Evolutionary conservation across 2,329 filamentous ascomycete species (phyloP).

Genomic region (Tolypocladium sp.): DNA sequence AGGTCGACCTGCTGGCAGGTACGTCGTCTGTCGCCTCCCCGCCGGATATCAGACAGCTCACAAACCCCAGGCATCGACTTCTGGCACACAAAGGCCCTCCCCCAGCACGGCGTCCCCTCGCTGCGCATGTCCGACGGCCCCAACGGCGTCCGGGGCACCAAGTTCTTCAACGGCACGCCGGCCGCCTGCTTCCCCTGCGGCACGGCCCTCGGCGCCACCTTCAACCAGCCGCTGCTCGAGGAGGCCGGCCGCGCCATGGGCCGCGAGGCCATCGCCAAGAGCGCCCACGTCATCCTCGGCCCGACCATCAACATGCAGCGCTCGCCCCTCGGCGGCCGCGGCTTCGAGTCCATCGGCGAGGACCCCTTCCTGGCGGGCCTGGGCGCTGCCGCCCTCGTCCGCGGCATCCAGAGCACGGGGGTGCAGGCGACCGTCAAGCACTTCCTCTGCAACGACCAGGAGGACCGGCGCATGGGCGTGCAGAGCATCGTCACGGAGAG

Average conservation of each 20-base stretch:
- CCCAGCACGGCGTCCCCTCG: slow-evolving; percentile 51
- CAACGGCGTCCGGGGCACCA: slow-evolving; percentile 58
- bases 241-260: slow-evolving; percentile 42
- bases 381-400: slow-evolving; percentile 42
- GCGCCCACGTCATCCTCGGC: slow-evolving; percentile 48
- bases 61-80: slow-evolving; percentile 49
- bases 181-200: slow-evolving; percentile 55
- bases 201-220: slow-evolving; percentile 48
- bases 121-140: slow-evolving; percentile 60
- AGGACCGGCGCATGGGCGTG: slow-evolving; percentile 47
- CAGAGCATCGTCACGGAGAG: slow-evolving; percentile 45
- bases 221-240: slow-evolving; percentile 43
- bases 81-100: slow-evolving; percentile 57
- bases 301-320: slow-evolving; percentile 57
- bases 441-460: slow-evolving; percentile 54
- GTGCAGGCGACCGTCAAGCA: slow-evolving; percentile 51
- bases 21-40: not conserved
- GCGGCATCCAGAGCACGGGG: slow-evolving; percentile 46
- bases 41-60: not conserved
- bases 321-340: slow-evolving; percentile 48
- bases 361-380: slow-evolving; percentile 49
- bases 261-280: slow-evolving; percentile 44
- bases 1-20: slow-evolving; percentile 44
- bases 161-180: slow-evolving; percentile 55
- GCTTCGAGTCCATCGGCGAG: slow-evolving; percentile 50